Conservation (phyloP, 768 basidiomycete genomes). For the Xerocomus brunneocitrinus region DNA sequence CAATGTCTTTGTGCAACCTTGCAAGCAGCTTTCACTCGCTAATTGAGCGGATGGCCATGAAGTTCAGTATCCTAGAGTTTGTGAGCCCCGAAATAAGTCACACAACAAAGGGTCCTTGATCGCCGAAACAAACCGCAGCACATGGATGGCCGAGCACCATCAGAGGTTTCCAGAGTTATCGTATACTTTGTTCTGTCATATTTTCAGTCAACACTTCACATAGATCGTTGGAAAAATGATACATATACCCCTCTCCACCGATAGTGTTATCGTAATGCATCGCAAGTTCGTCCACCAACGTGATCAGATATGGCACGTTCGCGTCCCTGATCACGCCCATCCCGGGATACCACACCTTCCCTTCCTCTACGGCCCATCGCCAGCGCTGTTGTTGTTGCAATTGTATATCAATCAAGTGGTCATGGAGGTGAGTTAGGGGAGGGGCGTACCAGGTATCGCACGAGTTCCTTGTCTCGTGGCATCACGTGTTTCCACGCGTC, state of each 20-base stretch:
- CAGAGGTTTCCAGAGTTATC: not conserved
- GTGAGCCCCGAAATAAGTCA: too few relatives aligned
- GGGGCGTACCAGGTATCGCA: conserved; percentile 57
- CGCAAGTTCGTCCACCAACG: conserved; percentile 39
- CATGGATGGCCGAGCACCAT: too few relatives aligned
- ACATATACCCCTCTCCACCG: conserved; percentile 24
- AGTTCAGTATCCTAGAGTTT: too few relatives aligned
- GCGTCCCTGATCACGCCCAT: conserved; percentile 38
- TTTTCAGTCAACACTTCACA: not conserved
- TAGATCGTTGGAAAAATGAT: conserved; percentile 25
- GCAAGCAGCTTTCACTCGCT: too few relatives aligned
- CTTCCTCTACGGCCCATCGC: conserved; percentile 64
- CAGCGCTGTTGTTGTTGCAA: conserved; percentile 47
- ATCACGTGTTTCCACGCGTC: conserved; percentile 58
- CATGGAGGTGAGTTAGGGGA: not conserved
- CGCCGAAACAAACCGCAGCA: too few relatives aligned
- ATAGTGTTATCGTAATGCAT: conserved; percentile 20
- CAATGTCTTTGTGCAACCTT: too few relatives aligned
- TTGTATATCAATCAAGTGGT: not conserved
- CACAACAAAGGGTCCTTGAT: too few relatives aligned
- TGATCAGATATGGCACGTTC: conserved; percentile 35
- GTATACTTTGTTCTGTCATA: not conserved
- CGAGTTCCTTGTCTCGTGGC: conserved; percentile 66
- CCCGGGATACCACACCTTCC: conserved; percentile 45
- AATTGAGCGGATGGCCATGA: too few relatives aligned